Conservation (phyloP, 2,329 filamentous ascomycete genomes). For the Trichoderma guizhouense region DNA sequence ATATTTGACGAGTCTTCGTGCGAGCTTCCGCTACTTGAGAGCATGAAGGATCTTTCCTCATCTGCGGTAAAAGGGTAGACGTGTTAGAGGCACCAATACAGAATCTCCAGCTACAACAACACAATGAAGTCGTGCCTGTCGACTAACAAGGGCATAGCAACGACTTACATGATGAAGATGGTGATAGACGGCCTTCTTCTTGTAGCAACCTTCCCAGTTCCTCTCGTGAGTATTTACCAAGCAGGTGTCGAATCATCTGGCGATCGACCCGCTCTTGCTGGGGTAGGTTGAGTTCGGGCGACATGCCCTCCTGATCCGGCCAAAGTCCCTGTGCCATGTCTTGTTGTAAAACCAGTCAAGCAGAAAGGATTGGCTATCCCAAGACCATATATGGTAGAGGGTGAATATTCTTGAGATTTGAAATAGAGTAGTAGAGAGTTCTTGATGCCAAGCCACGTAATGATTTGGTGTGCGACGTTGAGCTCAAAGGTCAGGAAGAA, state of each 20-base stretch:
- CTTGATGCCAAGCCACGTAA: background rate
- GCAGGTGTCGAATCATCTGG: constrained; percentile 35
- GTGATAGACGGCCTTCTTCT: constrained; percentile 29
- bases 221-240: constrained; percentile 34
- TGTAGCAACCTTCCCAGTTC: constrained; percentile 33
- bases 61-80: constrained; percentile 18
- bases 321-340: constrained; percentile 32
- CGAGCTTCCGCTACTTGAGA: constrained; percentile 30
- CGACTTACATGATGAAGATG: constrained; percentile 30
- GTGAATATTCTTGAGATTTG: background rate
- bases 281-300: constrained; percentile 25
- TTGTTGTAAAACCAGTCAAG: background rate
- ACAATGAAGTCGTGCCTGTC: background rate
- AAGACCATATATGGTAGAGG: background rate
- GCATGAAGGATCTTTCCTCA: constrained; percentile 34
- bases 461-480: background rate
- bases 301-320: constrained; percentile 32
- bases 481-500: background rate
- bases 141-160: background rate
- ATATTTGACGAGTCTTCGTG: constrained; percentile 36
- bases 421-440: background rate
- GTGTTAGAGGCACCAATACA: background rate
- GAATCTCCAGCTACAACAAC: background rate
- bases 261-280: constrained; percentile 33
- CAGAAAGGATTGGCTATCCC: background rate